These are phyloP conservation scores for Camellia oleifera DNA, from an alignment of 179 eudicot genomes.

Conservation along the genomic window DNA sequence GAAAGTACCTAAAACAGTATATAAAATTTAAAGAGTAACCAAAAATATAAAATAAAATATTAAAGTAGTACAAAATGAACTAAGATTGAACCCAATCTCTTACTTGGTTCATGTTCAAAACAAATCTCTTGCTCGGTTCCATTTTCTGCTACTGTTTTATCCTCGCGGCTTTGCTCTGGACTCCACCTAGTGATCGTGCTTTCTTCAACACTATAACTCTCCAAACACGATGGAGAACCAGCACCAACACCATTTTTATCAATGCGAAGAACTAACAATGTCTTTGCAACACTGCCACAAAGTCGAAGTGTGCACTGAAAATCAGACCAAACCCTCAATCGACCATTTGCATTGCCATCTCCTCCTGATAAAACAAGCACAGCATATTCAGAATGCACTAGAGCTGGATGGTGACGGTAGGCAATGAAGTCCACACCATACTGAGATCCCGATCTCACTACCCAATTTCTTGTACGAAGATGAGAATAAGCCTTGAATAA, in stretches of 20 bases:
- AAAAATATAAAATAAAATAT: no score
- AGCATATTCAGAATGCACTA: slow-evolving; percentile 71
- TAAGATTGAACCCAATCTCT: neutral
- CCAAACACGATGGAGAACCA: slow-evolving; percentile 40
- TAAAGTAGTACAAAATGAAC: no score
- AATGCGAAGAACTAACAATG: slow-evolving; percentile 42
- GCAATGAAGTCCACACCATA: slow-evolving; percentile 71
- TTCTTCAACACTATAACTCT: slow-evolving; percentile 40
- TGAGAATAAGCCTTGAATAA: no score
- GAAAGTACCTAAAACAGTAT: no score
- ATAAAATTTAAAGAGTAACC: no score
- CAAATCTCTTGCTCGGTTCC: neutral
- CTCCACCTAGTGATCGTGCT: slow-evolving; percentile 49
- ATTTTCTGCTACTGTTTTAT: neutral
- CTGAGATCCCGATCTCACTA: slow-evolving; percentile 62
- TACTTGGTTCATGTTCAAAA: neutral
- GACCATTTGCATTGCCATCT: slow-evolving; percentile 22
- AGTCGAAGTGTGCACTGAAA: slow-evolving; percentile 50
- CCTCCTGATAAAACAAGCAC: slow-evolving; percentile 48
- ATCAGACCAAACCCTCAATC: slow-evolving; percentile 64
- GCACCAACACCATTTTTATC: slow-evolving; percentile 10
- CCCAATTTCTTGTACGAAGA: slow-evolving; percentile 40
- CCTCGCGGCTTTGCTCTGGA: slow-evolving; percentile 53
- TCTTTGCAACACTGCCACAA: slow-evolving; percentile 61
- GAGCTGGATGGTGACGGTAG: slow-evolving; percentile 63